These are phyloP conservation scores for Cicer cuneatum DNA, from an alignment of 306 rosid species.

Conservation along the genomic window DNA sequence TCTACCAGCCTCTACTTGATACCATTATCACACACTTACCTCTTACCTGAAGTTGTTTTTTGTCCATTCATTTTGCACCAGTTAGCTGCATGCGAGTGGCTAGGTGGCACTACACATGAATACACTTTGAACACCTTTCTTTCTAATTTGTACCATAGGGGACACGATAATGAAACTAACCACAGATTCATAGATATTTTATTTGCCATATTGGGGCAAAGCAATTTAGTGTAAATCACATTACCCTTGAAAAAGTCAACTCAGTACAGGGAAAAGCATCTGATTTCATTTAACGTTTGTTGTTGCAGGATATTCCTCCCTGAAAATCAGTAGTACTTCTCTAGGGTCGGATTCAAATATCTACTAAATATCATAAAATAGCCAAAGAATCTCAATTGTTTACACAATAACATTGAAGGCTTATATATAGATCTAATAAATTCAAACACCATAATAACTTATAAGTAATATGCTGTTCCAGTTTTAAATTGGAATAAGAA, in stretches of 20 bases:
- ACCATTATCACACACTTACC: not conserved
- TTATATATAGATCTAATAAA: conserved; percentile 8
- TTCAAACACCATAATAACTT: conserved; percentile 23
- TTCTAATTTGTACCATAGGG: not conserved
- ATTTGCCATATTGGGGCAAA: not conserved
- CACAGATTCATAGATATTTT: not conserved
- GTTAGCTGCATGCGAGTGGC: not conserved
- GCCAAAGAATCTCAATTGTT: conserved; percentile 18
- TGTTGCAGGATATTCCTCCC: not conserved
- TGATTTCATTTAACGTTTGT: not conserved
- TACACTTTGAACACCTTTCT: not conserved
- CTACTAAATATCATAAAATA: not conserved
- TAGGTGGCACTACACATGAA: not conserved
- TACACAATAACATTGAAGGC: not conserved
- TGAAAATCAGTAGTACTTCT: not conserved
- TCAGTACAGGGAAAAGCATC: not conserved
- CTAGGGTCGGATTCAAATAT: not conserved
- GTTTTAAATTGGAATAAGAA: not conserved
- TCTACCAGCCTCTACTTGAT: not conserved
- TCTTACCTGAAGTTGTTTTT: not conserved
- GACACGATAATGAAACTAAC: not conserved
- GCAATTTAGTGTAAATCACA: not conserved
- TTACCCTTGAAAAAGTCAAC: not conserved
- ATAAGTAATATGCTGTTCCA: not conserved
- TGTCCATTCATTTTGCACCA: not conserved